phyloP scores from a whole-genome alignment of 371 early-diverging fungal species.

The Zancudomyces culisetae region DNA sequence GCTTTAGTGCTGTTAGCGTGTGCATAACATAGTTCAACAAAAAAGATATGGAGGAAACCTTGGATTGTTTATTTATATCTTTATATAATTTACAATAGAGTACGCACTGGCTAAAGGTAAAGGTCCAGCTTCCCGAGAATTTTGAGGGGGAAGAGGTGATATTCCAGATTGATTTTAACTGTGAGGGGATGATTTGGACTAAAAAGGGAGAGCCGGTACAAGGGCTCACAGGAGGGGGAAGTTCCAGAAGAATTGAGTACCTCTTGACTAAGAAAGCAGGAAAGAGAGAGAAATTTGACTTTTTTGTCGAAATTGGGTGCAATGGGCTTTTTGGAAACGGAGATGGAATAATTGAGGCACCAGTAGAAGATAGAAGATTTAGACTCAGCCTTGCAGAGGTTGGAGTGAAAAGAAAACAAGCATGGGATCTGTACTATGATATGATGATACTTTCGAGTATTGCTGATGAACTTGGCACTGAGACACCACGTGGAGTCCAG shows the following conservation, averaged over 20 bases:
- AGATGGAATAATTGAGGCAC: constrained; percentile 38
- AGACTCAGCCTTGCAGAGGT: constrained; percentile 34
- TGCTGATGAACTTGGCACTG: constrained; percentile 17
- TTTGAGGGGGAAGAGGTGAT: constrained; percentile 44
- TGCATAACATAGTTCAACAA: too few relatives aligned
- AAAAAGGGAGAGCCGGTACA: constrained; percentile 61
- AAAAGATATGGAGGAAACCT: too few relatives aligned
- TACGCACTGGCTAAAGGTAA: constrained; percentile 73
- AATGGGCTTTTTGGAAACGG: constrained; percentile 86
- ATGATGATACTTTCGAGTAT: constrained; percentile 59
- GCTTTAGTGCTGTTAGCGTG: too few relatives aligned
- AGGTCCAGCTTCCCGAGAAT: constrained; percentile 37
- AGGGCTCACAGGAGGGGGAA: constrained; percentile 61
- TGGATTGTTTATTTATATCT: background rate
- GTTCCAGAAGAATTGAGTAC: constrained; percentile 46
- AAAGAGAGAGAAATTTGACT: constrained; percentile 32
- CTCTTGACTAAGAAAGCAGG: constrained; percentile 37
- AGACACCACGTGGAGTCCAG: constrained; percentile 45
- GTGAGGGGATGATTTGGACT: constrained; percentile 80
- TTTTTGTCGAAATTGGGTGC: constrained; percentile 80
- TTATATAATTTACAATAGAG: constrained; percentile 28
- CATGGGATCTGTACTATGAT: constrained; percentile 52
- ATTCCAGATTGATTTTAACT: constrained; percentile 62
- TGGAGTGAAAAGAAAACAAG: constrained; percentile 40
- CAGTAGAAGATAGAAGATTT: constrained; percentile 38